Base-by-base conservation (phyloP, 306 rosid species). In the Cicer chorassanicum region DNA sequence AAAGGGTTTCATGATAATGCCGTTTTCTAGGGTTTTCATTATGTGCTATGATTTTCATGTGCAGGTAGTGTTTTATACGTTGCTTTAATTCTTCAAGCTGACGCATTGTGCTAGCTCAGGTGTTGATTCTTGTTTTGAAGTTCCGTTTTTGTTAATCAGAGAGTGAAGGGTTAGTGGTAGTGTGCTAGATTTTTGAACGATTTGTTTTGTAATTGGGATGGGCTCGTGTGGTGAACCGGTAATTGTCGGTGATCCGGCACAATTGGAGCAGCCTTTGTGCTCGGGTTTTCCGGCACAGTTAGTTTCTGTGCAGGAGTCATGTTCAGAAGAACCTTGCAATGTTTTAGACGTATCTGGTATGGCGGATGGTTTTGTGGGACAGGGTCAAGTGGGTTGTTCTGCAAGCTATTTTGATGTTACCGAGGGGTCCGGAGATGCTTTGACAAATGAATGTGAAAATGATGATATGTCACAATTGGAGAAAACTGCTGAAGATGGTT, bases 1-100 rank as follows among this genome's bases (percentile, higher is more conserved):
- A 84, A 85, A 82, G 87, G 57, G 72, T 46, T 75, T 80, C 56
- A 62, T 73, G 84, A 76, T 82, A 82, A 79, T 89, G 84, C 79
- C 62, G 74, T 75, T 77, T 77, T 87, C 74, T 88, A 89, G 93
- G 95, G 93, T 85, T 91, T 89, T 66, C 66, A 81, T 51, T 79
- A 6, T 21, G 68, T 70, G 74, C 64, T 24, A 48, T 76, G 75
- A 73, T 79, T 76, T 86, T 65, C 70, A 43, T 81, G 74, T 67
- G 46, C 69, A 70, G 84, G 82, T 60, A 48, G 64, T 61, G 38
- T 53, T 57, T 63, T 71, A 16, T 7, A 55, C 53, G 75, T 76
- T 66, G 46, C 55, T 80, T 72, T 73, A 12, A 55, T 85, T 68
- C 45, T 64, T 70, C 54, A 49, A 72, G 83, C 50, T 68, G 72